phyloP scores from a whole-genome alignment of 192 early-diverging fungal species.

The Pecoramyces ruminantium region DNA sequence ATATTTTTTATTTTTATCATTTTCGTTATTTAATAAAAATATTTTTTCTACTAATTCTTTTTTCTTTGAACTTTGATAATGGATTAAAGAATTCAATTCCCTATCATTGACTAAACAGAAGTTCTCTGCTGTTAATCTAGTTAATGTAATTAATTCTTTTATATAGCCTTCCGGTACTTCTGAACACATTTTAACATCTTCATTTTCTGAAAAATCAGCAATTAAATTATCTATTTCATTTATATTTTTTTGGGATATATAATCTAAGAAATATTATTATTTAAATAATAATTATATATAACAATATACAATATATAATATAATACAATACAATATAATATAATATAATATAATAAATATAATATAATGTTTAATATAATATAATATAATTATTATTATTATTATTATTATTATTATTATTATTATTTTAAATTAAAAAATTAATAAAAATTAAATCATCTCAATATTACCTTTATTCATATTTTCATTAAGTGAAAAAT shows the following conservation, averaged over 20 bases:
- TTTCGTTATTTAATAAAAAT: not conserved
- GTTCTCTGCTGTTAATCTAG: not conserved
- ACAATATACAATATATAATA: no score
- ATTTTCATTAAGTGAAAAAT: not conserved
- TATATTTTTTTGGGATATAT: not conserved
- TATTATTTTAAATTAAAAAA: no score
- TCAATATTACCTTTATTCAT: not conserved
- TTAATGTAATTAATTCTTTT: not conserved
- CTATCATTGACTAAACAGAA: not conserved
- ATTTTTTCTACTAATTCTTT: not conserved
- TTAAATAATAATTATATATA: no score
- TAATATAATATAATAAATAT: no score
- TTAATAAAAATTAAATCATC: no score
- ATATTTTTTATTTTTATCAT: not conserved
- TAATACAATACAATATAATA: no score
- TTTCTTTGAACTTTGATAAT: not conserved
- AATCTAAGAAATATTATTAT: not conserved
- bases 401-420: no score
- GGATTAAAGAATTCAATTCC: not conserved
- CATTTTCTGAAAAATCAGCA: not conserved
- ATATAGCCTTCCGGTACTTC: not conserved
- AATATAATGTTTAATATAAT: no score
- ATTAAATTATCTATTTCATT: not conserved
- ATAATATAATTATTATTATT: no score
- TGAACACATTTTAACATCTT: not conserved